These are phyloP conservation scores for Fusarium decemcellulare DNA, from an alignment of 2,329 filamentous ascomycete genomes.

Conservation along the genomic window DNA sequence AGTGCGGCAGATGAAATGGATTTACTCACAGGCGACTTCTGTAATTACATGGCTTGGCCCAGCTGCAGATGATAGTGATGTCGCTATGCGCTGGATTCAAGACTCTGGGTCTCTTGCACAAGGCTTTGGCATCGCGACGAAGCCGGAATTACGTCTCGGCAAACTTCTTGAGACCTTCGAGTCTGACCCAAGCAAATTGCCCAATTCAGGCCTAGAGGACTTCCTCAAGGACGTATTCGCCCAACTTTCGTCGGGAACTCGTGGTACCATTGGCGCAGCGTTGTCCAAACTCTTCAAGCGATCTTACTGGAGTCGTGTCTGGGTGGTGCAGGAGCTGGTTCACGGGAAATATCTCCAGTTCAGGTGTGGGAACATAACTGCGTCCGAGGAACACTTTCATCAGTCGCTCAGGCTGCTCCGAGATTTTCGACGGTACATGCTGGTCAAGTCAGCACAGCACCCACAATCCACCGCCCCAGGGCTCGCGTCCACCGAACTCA, in stretches of 20 bases:
- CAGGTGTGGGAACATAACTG: not conserved
- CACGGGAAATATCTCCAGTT: not conserved
- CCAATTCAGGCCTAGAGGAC: not conserved
- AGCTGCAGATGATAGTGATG: conserved; percentile 1
- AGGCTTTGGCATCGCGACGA: not conserved
- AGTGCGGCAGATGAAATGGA: not conserved
- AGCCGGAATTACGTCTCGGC: not conserved
- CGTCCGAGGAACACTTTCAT: not conserved
- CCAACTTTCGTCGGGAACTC: not conserved
- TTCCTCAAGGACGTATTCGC: not conserved
- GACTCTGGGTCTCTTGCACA: not conserved
- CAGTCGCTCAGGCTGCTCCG: not conserved
- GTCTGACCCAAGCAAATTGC: not conserved
- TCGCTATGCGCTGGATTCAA: conserved; percentile 7
- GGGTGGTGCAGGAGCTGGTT: not conserved
- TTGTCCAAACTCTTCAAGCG: not conserved
- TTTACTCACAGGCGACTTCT: not conserved
- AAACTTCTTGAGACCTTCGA: not conserved
- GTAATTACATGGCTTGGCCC: not conserved
- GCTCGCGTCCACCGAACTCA: not conserved
- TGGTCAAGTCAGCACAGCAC: not conserved
- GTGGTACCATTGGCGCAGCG: not conserved
- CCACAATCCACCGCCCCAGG: not conserved
- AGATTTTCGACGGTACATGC: not conserved
- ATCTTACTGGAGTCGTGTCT: not conserved